Evolutionary conservation across 305 asterid genomes (phyloP).

Genomic region (Fraxinus paxiana): DNA sequence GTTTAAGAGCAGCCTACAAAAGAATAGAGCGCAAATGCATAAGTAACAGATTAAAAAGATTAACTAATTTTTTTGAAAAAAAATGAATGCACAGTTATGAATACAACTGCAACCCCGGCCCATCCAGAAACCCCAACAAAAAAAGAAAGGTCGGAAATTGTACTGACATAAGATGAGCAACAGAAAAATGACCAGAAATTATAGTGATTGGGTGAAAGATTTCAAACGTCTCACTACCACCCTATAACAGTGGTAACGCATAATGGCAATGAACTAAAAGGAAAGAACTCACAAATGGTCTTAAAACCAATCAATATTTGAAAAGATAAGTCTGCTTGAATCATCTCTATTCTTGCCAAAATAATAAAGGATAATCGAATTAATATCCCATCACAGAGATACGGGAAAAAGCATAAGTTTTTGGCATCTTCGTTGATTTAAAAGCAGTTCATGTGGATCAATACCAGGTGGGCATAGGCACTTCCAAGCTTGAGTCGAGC

Average conservation of each 20-base stretch:
- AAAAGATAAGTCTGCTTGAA: background rate
- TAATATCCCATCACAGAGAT: background rate
- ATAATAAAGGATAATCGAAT: background rate
- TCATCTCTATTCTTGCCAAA: background rate
- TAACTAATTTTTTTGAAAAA: conserved; percentile 16
- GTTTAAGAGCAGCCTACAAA: conserved; percentile 83
- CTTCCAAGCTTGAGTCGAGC: background rate
- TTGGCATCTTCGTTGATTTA: background rate
- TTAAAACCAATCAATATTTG: background rate
- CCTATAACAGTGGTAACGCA: background rate
- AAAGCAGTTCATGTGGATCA: background rate
- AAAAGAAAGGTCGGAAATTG: conserved; percentile 1
- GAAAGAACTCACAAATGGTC: background rate
- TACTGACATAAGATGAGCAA: conserved; percentile 3
- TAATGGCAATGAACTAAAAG: background rate
- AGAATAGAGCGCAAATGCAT: conserved; percentile 39
- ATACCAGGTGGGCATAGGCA: background rate
- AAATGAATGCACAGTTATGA: conserved; percentile 13
- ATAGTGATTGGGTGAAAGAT: conserved; percentile 10
- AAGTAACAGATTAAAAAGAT: conserved; percentile 22
- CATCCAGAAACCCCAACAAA: conserved; percentile 8
- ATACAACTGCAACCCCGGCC: conserved; percentile 9
- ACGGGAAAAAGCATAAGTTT: background rate
- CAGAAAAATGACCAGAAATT: background rate
- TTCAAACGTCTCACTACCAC: conserved; percentile 1